These are phyloP conservation scores for Aspergillus glaucus DNA, from an alignment of 2,329 filamentous ascomycete genomes.

Conservation along the genomic window DNA sequence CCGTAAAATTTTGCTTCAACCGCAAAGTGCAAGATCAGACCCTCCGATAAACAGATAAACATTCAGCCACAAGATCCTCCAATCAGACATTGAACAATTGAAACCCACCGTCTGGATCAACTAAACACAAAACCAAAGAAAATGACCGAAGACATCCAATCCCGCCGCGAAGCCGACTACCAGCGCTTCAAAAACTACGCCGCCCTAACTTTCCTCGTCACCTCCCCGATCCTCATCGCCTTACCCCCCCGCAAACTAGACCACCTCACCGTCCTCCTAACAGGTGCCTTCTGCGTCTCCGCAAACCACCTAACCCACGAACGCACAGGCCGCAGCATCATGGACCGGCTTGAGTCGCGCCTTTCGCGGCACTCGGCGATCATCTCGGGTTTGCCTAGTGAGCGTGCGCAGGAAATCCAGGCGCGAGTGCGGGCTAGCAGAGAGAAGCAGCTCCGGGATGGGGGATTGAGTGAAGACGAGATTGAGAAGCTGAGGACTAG, in stretches of 20 bases:
- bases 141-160: conserved; percentile 9
- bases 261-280: conserved; percentile 31
- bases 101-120: background rate
- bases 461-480: conserved; percentile 18
- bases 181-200: conserved; percentile 36
- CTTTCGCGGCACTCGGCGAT: conserved; percentile 15
- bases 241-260: conserved; percentile 35
- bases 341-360: conserved; percentile 25
- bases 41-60: background rate
- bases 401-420: conserved; percentile 30
- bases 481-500: conserved; percentile 28
- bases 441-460: conserved; percentile 20
- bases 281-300: conserved; percentile 34
- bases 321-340: conserved; percentile 27
- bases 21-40: background rate
- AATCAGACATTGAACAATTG: background rate
- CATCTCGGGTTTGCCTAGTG: conserved; percentile 21
- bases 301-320: conserved; percentile 35
- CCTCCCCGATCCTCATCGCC: conserved; percentile 25
- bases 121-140: conserved; percentile 2
- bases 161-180: conserved; percentile 30
- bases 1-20: conserved; percentile 14
- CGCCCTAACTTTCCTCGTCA: conserved; percentile 32
- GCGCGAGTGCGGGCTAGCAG: conserved; percentile 21
- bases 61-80: background rate